Percentiles rank a stretch among this genome's conserved stretches.
Conservation (phyloP, 2,329 filamentous ascomycete genomes). For the Colletotrichum musae region DNA sequence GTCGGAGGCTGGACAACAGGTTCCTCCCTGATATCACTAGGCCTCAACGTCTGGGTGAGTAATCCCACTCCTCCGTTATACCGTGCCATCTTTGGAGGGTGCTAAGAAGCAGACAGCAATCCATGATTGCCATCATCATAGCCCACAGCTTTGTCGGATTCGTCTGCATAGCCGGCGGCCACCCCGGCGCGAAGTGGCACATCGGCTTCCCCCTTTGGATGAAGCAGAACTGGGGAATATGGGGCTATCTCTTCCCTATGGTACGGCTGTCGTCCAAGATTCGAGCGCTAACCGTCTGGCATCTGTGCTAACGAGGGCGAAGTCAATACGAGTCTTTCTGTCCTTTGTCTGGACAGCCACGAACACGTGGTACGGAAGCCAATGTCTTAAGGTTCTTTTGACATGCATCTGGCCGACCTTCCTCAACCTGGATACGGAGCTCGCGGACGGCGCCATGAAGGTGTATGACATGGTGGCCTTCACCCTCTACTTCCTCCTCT, state of each 20-base stretch:
- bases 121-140: constrained; percentile 41
- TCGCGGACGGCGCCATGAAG: constrained; percentile 31
- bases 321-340: constrained; percentile 34
- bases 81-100: not conserved
- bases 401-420: constrained; percentile 35
- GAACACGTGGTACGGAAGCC: constrained; percentile 44
- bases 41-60: constrained; percentile 43
- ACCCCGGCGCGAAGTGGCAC: constrained; percentile 45
- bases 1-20: constrained; percentile 49
- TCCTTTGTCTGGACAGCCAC: constrained; percentile 44
- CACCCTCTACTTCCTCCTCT: constrained; percentile 41
- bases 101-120: constrained; percentile 28
- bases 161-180: constrained; percentile 43
- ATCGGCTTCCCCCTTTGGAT: constrained; percentile 45
- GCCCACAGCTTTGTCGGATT: constrained; percentile 42
- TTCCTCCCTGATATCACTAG: constrained; percentile 43
- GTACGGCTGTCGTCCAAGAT: not conserved
- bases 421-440: constrained; percentile 30
- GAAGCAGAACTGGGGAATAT: constrained; percentile 45
- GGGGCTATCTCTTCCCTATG: constrained; percentile 44
- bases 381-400: constrained; percentile 43
- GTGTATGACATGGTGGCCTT: constrained; percentile 41
- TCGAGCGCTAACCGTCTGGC: not conserved
- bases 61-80: not conserved
- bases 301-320: not conserved